Evolutionary conservation across 192 early-diverging fungal genomes (phyloP).

Genomic region (Entophlyctis luteolus): DNA sequence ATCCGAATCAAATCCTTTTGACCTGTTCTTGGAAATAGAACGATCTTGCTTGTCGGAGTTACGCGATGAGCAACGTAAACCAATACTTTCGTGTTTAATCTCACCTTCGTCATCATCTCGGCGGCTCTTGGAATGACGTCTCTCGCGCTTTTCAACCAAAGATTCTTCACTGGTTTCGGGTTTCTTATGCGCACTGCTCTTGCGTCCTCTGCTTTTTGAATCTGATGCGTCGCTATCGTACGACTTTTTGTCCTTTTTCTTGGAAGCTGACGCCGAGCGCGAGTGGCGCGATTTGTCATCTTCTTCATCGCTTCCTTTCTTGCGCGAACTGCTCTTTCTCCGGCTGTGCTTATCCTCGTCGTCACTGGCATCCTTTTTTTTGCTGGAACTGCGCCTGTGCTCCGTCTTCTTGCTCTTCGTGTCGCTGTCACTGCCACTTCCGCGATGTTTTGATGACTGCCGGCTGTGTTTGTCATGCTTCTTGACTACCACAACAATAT

Average conservation of each 20-base stretch:
- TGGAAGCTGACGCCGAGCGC: background rate
- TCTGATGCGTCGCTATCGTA: conserved; percentile 6
- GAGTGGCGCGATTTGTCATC: conserved; percentile 7
- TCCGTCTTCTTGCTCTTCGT: background rate
- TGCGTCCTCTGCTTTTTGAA: background rate
- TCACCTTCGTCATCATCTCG: conserved; percentile 2
- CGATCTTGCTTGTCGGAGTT: background rate
- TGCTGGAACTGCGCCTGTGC: background rate
- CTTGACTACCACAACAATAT: background rate
- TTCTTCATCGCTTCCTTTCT: conserved; percentile 1
- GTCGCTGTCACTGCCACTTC: conserved; percentile 6
- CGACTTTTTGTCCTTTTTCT: conserved; percentile 6
- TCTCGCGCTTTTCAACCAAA: background rate
- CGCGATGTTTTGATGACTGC: background rate
- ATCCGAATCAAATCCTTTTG: background rate
- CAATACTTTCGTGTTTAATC: background rate
- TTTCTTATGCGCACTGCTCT: conserved; percentile 1
- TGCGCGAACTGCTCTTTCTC: background rate
- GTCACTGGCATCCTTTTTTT: conserved; percentile 1
- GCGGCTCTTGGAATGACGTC: conserved; percentile 5
- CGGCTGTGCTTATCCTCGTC: conserved; percentile 12
- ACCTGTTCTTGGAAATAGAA: background rate
- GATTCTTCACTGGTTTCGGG: conserved; percentile 10
- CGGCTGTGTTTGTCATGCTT: conserved; percentile 15
- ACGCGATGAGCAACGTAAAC: background rate